Evolutionary conservation across 441 rosid genomes (phyloP).

Genomic region (Gossypium lobatum): DNA sequence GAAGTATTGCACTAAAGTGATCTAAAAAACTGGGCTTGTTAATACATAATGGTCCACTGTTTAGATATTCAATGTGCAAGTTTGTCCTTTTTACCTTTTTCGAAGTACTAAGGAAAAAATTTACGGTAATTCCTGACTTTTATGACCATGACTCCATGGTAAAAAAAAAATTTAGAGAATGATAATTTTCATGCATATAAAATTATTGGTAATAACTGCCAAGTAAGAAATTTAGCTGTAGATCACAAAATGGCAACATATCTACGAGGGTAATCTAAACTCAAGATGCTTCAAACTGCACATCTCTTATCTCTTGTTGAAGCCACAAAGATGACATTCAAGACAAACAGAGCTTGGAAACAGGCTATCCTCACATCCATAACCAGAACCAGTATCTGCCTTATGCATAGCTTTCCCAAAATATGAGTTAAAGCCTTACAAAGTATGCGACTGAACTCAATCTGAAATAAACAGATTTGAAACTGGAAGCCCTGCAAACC

Average conservation of each 20-base stretch:
- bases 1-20: neutral
- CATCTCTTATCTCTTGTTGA: neutral
- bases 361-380: slow-evolving; percentile 4
- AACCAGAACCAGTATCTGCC: neutral
- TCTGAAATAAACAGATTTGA: neutral
- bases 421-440: neutral
- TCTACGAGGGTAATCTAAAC: neutral
- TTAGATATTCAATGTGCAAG: neutral
- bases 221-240: neutral
- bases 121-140: neutral
- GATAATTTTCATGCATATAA: neutral
- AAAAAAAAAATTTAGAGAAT: neutral
- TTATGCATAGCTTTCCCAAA: neutral
- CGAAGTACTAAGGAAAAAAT: neutral
- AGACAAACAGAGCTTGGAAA: neutral
- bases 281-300: neutral
- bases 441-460: neutral
- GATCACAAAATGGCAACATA: neutral
- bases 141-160: slow-evolving; percentile 1
- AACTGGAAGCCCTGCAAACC: neutral
- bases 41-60: neutral
- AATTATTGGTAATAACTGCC: neutral
- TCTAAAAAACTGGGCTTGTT: neutral
- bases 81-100: neutral
- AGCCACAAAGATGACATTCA: neutral